phyloP scores from a whole-genome alignment of 352 stramenopile species.

The Pythium dissimile region DNA sequence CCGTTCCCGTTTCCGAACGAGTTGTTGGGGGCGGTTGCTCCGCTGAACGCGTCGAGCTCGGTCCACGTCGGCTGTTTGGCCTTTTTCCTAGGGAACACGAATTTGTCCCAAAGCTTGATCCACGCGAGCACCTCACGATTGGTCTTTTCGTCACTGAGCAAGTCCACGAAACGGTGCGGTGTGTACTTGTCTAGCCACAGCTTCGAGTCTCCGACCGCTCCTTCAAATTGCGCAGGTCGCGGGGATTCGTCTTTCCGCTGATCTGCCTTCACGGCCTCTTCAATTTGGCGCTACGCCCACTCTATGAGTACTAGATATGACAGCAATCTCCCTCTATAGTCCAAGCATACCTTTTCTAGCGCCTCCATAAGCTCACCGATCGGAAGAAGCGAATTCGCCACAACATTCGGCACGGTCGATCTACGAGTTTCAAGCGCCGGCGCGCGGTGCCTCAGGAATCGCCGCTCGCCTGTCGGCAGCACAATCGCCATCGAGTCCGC shows the following conservation, averaged over 20 bases:
- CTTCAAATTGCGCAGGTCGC: background rate
- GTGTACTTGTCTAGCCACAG: constrained; percentile 98
- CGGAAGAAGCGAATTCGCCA: constrained; percentile 36
- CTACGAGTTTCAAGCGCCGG: constrained; percentile 8
- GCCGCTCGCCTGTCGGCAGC: constrained; percentile 41
- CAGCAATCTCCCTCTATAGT: background rate
- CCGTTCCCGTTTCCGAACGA: background rate
- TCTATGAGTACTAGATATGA: background rate
- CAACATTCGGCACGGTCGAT: constrained; percentile 12
- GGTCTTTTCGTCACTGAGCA: constrained; percentile 95
- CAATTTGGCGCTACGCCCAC: constrained; percentile 66
- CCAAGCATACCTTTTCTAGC: constrained; percentile 39
- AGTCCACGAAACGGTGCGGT: constrained; percentile 90
- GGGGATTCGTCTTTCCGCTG: constrained; percentile 11
- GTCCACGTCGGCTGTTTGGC: constrained; percentile 14
- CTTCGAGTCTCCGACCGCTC: constrained; percentile 22
- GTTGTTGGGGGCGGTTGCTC: constrained; percentile 8
- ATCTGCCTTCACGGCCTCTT: constrained; percentile 44
- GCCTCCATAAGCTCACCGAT: constrained; percentile 56
- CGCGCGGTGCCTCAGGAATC: constrained; percentile 65
- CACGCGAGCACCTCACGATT: constrained; percentile 96
- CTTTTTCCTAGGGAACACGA: constrained; percentile 90
- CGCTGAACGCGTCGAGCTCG: constrained; percentile 9
- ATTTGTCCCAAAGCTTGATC: constrained; percentile 95
- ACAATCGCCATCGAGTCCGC: constrained; percentile 59